These are phyloP conservation scores for Phaffia rhodozyma DNA, from an alignment of 1,284 basidiomycete species.

Conservation along the genomic window DNA sequence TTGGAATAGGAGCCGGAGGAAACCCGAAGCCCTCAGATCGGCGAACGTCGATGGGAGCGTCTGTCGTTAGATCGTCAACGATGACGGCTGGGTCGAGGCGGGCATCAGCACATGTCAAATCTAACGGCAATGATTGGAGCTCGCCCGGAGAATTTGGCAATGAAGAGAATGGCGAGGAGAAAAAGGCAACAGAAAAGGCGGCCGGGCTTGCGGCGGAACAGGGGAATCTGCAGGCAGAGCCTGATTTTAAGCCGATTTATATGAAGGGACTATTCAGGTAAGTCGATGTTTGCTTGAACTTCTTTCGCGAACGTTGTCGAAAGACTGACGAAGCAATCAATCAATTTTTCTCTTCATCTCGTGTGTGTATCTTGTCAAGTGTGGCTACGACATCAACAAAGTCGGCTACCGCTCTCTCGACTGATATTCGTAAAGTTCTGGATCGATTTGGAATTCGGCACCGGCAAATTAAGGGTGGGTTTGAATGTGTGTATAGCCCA, in stretches of 20 bases:
- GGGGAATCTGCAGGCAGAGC: constrained; percentile 15
- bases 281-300: constrained; percentile 25
- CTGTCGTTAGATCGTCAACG: constrained; percentile 8
- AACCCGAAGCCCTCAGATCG: constrained; percentile 51
- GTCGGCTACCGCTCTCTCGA: constrained; percentile 61
- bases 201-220: constrained; percentile 21
- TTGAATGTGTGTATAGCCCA: constrained; percentile 89
- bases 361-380: constrained; percentile 34
- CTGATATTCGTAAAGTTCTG: constrained; percentile 73
- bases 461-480: constrained; percentile 77
- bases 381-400: constrained; percentile 94
- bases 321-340: too few species aligned
- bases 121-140: constrained; percentile 20
- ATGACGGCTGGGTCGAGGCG: constrained; percentile 16
- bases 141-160: constrained; percentile 2
- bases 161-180: constrained; percentile 2
- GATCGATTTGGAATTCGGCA: constrained; percentile 91
- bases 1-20: neutral
- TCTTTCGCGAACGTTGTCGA: neutral
- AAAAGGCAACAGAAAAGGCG: constrained; percentile 14
- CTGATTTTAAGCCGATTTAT: constrained; percentile 72
- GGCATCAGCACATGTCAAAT: constrained; percentile 24
- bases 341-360: neutral
- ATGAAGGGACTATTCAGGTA: constrained; percentile 79
- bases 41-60: constrained; percentile 41